Evolutionary conservation across 2,329 filamentous ascomycete species (phyloP), one percentile per base, ranked within the genome.

Genomic region (Neonectria punicea): DNA sequence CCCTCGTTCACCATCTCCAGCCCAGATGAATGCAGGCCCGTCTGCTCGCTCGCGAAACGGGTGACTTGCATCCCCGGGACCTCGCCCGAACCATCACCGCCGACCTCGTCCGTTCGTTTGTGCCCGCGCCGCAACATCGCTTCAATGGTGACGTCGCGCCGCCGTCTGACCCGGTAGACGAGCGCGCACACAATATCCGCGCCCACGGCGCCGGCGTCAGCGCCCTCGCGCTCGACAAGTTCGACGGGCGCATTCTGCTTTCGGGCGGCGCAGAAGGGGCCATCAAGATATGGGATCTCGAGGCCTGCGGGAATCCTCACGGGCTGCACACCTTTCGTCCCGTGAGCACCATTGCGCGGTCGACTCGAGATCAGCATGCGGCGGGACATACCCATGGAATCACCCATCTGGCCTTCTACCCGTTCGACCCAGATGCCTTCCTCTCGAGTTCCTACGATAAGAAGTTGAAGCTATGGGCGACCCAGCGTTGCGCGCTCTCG

Each of bases 251-350:
- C 72, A 92, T 92, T 70, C 85, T 98, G 67, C 80, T 97, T 2
- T 97, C 94, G 0, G 95, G 93, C 4, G 94, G 94, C 32, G 91
- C 93, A 5, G 93, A 97, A 75, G 93, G 92, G 10, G 92, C 92
- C 1, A 89, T 98, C 74, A 92, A 90, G 70, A 81, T 98, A 50
- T 98, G 94, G 94, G 91, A 98, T 79, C 86, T 98, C 7, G 92
- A 97, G 73, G 81, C 86, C 54, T 82, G 83, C 70, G 77, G 76
- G 13, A 83, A 83, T 65, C 78, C 82, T 6, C 81, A 80, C 67
- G 77, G 66, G 66, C 78, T 77, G 39, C 84, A 84, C 73, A 84
- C 77, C 18, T 90, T 86, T 72, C 84, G 80, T 7, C 87, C 92
- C 2, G 77, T 85, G 20, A 85, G 83, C 54, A 82, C 81, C 25